These are phyloP conservation scores for Phytopythium montanum DNA, from an alignment of 352 stramenopile genomes.

Conservation along the genomic window DNA sequence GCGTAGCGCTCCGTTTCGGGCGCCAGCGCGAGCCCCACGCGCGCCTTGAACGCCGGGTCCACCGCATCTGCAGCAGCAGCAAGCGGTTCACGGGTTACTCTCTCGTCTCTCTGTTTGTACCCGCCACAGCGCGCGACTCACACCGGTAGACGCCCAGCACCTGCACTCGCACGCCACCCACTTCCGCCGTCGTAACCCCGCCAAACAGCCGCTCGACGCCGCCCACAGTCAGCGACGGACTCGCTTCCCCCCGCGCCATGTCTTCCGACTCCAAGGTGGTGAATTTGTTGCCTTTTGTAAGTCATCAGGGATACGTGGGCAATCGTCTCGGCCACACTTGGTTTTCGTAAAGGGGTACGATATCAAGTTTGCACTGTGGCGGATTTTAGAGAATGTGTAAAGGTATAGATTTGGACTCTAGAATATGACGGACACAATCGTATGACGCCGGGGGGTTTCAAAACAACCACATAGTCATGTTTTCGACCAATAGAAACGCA, in stretches of 20 bases:
- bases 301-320: too few species aligned
- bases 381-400: too few species aligned
- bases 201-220: slow-evolving; percentile 29
- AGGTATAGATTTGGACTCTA: too few species aligned
- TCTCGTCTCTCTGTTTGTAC: not conserved
- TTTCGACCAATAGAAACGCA: too few species aligned
- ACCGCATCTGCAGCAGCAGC: slow-evolving; percentile 31
- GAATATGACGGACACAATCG: too few species aligned
- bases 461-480: too few species aligned
- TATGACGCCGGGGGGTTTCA: too few species aligned
- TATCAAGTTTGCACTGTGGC: too few species aligned
- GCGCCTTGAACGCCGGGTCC: slow-evolving; percentile 36
- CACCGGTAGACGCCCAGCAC: slow-evolving; percentile 56
- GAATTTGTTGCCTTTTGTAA: not conserved
- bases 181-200: not conserved
- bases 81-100: not conserved
- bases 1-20: slow-evolving; percentile 23
- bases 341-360: too few species aligned
- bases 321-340: too few species aligned
- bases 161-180: slow-evolving; percentile 27
- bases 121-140: slow-evolving; percentile 16
- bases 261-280: not conserved
- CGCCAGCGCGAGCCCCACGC: slow-evolving; percentile 19
- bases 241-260: not conserved
- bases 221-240: slow-evolving; percentile 25